phyloP scores from a whole-genome alignment of 2,329 filamentous ascomycete species.

The Pseudocercospora musae region DNA sequence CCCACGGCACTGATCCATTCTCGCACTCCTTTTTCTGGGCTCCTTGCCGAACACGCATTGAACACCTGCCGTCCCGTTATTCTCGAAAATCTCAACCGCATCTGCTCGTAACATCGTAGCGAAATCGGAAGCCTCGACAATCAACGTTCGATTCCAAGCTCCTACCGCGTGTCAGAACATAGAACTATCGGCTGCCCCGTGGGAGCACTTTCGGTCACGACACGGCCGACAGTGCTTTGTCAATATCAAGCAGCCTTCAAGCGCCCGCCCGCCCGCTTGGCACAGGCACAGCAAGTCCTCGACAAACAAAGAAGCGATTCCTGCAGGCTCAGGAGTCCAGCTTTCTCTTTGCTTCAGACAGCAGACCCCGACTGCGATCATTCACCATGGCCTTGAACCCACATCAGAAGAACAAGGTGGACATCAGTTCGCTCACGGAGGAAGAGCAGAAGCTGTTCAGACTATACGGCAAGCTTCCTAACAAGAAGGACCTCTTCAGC shows the following conservation, averaged over 20 bases:
- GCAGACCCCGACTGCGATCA: neutral
- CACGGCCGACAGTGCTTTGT: neutral
- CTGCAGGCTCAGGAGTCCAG: conserved; percentile 1
- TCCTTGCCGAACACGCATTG: neutral
- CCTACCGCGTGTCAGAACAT: neutral
- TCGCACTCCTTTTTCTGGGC: neutral
- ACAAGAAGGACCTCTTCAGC: conserved; percentile 91
- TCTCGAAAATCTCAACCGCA: neutral
- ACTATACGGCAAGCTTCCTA: conserved; percentile 95
- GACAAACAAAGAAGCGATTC: conserved; percentile 3
- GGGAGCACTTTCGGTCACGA: neutral
- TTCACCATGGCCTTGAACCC: conserved; percentile 65
- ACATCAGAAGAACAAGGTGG: conserved; percentile 97
- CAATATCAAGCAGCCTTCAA: neutral
- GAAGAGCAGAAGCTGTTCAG: conserved; percentile 97
- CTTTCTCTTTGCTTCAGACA: neutral
- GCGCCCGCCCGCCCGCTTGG: neutral
- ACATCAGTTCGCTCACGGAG: conserved; percentile 83
- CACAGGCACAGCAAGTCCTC: neutral
- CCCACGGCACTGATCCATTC: neutral
- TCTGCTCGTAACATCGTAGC: neutral
- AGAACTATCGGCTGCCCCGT: neutral
- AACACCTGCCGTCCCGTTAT: neutral
- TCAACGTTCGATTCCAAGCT: neutral
- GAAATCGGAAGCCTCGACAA: neutral